Evolutionary conservation across 495 filamentous ascomycete genomes (phyloP).

Genomic region (Echria macrotheca): DNA sequence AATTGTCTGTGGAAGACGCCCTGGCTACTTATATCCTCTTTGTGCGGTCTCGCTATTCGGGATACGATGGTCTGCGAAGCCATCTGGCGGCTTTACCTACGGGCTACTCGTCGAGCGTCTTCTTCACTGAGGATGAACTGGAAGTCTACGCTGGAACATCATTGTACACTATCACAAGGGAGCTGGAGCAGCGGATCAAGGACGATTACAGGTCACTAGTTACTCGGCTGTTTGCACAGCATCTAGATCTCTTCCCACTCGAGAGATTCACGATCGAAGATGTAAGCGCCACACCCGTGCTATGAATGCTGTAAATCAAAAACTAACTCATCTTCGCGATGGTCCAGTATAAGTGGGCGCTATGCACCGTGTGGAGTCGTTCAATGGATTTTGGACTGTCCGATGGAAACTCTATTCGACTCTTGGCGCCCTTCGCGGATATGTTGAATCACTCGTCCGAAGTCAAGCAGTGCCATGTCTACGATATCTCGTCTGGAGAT

Average conservation of each 20-base stretch:
- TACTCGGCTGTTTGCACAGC: slow-evolving; percentile 20
- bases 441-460: slow-evolving; percentile 33
- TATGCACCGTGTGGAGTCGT: slow-evolving; percentile 31
- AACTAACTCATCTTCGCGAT: slow-evolving; percentile 16
- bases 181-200: slow-evolving; percentile 22
- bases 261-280: slow-evolving; percentile 28
- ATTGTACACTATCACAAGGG: slow-evolving; percentile 28
- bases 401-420: slow-evolving; percentile 23
- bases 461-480: slow-evolving; percentile 29
- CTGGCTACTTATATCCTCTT: slow-evolving; percentile 29
- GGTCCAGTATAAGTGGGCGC: slow-evolving; percentile 30
- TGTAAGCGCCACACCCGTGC: slow-evolving; percentile 18
- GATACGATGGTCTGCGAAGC: slow-evolving; percentile 27
- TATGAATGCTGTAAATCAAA: slow-evolving; percentile 15
- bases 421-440: slow-evolving; percentile 29
- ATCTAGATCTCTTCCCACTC: slow-evolving; percentile 29
- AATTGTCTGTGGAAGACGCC: slow-evolving; percentile 29
- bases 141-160: slow-evolving; percentile 27
- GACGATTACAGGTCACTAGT: slow-evolving; percentile 25
- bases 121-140: slow-evolving; percentile 26
- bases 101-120: slow-evolving; percentile 30
- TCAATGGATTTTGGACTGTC: slow-evolving; percentile 28
- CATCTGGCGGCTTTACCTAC: slow-evolving; percentile 26
- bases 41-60: slow-evolving; percentile 27
- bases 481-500: slow-evolving; percentile 21